Evolutionary conservation across 768 basidiomycete species (phyloP), one percentile per base, ranked within the genome.

Genomic region (Pulveroboletus ravenelii): DNA sequence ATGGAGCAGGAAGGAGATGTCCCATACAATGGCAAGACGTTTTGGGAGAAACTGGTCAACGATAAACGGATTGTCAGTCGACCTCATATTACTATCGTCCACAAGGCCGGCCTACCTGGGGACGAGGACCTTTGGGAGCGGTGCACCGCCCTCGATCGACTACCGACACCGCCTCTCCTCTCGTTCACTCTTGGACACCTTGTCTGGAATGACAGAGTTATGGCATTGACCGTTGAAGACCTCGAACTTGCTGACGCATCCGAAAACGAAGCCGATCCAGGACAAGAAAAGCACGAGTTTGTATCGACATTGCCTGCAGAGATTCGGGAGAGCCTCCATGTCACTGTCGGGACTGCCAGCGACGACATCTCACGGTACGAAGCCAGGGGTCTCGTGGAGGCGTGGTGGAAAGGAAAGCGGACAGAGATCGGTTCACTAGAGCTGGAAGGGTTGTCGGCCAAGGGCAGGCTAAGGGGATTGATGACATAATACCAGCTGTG

Each of bases 51-150:
- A 8, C 61, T 94, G 29, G 71, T 75, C 48, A 37, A 44, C 9
- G 66, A 67, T 0, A 61, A 71, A 5, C 74, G 88, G 23, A 66
- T 95, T 13, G 63, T 78, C 14, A 56, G 65, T 36, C 70, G 77
- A 4, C 92, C 94, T 1, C 96, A 98, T 68, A 75, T 96, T 49
- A 98, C 95, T 2, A 72, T 98, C 52, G 85, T 86, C 29, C 96
- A 99, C 67, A 64, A 66, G 55, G 83, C 82, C 18, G 51, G 67
- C n/a, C 67, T 76, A 6, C 66, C 68, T 0, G 40, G 61, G 62
- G 61, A 68, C 8, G 34, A 48, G 27, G 61, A 55, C 31, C 62
- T 83, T 9, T 86, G 84, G 84, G 63, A 70, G 10, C 62, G 46
- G 18, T 68, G 66, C 36, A 7, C 29, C 1, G 39, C 27, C 8